Base-by-base conservation (phyloP, 495 filamentous ascomycete genomes). In the Talaromyces proteolyticus region DNA sequence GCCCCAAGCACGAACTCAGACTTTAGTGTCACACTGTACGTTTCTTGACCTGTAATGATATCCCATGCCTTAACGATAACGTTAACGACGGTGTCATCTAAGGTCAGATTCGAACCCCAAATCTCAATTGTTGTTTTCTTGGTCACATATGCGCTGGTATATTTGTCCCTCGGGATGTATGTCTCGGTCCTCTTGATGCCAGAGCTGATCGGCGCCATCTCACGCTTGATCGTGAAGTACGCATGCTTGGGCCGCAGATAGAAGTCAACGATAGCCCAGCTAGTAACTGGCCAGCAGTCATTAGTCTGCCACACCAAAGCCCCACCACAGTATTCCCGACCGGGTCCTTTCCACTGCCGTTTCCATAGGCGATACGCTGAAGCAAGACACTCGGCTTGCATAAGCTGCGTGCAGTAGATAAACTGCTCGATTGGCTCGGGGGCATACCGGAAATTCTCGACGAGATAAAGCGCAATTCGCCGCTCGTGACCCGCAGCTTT, bases 291-390 rank as follows among this genome's bases (percentile, higher is more conserved):
- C 90, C 91, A 98, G 76, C 92, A 96, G 68, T 98, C 93, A 56
- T 96, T 98, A 53, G 94, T 78, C 67, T 98, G 92, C 92, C 92
- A 98, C 7, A 96, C 84, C 3, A 98, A 76, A 1, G 89, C 93
- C 16, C 92, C 92, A 39, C 82, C 86, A 57, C 88, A 95, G 61
- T 90, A 85, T 59, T 94, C 86, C 41, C 84, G 76, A 1, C 88
- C 89, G n/a, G n/a, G n/a, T n/a, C n/a, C n/a, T n/a, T n/a, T n/a
- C 92, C 91, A 96, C 66, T 96, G 81, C 11, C 88, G 80, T 44
- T 90, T 86, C 90, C 91, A 97, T 25, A 89, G 81, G n/a, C 89
- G 80, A 68, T 94, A 96, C n/a, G 89, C 92, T 37, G 81, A 87
- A 43, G 87, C 86, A 46, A 96, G 74, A 45, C 90, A 92, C 60